A percentile compares a stretch with the other conserved stretches of the same genome.
phyloP scores from a whole-genome alignment of 169 alveolate species.

The Besnoitia besnoiti region DNA sequence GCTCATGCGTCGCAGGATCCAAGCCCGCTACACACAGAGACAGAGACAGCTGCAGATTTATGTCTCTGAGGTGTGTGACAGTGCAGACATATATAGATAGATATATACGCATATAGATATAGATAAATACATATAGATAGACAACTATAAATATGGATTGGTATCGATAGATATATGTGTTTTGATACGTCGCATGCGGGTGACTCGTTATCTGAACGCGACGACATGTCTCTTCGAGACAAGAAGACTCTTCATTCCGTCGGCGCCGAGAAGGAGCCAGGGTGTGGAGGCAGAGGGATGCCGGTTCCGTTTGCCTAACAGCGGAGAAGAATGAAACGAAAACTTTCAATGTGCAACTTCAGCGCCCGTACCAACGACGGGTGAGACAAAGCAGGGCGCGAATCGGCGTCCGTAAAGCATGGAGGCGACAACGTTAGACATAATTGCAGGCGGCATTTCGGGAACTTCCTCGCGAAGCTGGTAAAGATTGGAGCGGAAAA shows the following conservation, averaged over 20 bases:
- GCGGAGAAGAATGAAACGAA: background rate
- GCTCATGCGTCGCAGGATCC: slow-evolving; percentile 43
- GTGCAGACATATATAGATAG: no score
- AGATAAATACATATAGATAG: background rate
- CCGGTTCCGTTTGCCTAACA: no score
- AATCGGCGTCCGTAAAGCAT: slow-evolving; percentile 73
- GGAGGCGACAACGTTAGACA: slow-evolving; percentile 34
- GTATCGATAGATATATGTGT: background rate
- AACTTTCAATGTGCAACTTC: no score
- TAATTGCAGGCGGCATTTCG: slow-evolving; percentile 40
- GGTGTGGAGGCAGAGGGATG: no score
- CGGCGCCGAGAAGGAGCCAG: no score
- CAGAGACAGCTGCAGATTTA: no score
- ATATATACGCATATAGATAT: no score
- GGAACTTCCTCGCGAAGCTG: slow-evolving; percentile 70
- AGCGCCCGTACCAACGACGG: slow-evolving; percentile 66
- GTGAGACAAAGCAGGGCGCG: slow-evolving; percentile 75
- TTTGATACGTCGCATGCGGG: background rate
- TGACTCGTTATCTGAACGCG: no score
- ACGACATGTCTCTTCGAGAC: no score
- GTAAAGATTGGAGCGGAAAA: slow-evolving; percentile 71
- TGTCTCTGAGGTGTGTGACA: no score
- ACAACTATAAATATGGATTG: background rate
- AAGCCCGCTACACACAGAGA: slow-evolving; percentile 44
- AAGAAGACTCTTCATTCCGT: no score